Percentiles rank a stretch among this genome's conserved stretches.
Conservation (phyloP, 306 rosid genomes). For the Inga laurina region DNA sequence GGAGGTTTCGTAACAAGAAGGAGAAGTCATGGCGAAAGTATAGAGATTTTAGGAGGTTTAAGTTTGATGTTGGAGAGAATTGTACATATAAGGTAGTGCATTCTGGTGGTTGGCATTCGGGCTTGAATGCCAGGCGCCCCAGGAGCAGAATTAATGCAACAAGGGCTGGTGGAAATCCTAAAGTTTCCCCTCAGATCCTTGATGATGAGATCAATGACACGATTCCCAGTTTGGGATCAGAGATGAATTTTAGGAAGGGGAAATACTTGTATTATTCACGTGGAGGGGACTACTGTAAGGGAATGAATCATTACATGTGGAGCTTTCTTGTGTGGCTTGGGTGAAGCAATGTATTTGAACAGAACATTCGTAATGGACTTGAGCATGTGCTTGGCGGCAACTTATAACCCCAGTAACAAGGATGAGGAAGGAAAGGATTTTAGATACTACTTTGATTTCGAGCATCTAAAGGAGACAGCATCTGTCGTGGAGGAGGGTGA, state of each 20-base stretch:
- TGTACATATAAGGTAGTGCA: slow-evolving; percentile 76
- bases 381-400: slow-evolving; percentile 71
- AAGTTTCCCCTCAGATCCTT: slow-evolving; percentile 10
- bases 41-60: slow-evolving; percentile 87
- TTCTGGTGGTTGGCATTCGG: slow-evolving; percentile 89
- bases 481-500: slow-evolving; percentile 89
- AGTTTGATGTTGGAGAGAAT: slow-evolving; percentile 49
- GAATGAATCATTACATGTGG: slow-evolving; percentile 96
- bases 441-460: slow-evolving; percentile 92
- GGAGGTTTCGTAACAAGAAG: slow-evolving; percentile 88
- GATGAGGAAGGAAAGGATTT: slow-evolving; percentile 97
- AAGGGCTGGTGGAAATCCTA: slow-evolving; percentile 10
- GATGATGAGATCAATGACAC: slow-evolving; percentile 97
- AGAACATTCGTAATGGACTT: slow-evolving; percentile 97
- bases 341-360: slow-evolving; percentile 93
- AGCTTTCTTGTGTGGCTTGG: slow-evolving; percentile 97
- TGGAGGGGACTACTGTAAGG: slow-evolving; percentile 98
- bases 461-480: slow-evolving; percentile 89
- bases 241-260: slow-evolving; percentile 74
- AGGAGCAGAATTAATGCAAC: slow-evolving; percentile 8
- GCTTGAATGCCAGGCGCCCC: slow-evolving; percentile 69
- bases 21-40: slow-evolving; percentile 97
- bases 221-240: slow-evolving; percentile 78
- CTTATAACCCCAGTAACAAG: slow-evolving; percentile 70
- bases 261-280: slow-evolving; percentile 92